phyloP scores from a whole-genome alignment of 2,329 filamentous ascomycete species.

The Furcasterigmium furcatum region DNA sequence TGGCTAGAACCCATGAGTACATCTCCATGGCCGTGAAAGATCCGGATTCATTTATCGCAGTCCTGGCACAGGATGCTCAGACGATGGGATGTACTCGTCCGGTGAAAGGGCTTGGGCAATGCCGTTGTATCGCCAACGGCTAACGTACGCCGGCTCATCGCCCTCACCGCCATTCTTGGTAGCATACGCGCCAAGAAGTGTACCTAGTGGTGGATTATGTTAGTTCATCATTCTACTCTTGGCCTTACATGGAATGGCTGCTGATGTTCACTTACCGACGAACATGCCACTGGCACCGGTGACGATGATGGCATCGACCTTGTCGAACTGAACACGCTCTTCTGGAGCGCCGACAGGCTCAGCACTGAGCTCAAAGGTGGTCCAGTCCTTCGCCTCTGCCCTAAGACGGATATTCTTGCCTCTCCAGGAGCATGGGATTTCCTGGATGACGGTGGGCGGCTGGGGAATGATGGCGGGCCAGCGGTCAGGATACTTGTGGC shows the following conservation, averaged over 20 bases:
- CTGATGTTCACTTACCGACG: not conserved
- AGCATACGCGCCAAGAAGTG: constrained; percentile 47
- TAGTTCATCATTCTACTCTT: constrained; percentile 10
- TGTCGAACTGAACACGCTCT: constrained; percentile 12
- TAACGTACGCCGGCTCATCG: constrained; percentile 41
- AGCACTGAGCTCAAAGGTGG: constrained; percentile 36
- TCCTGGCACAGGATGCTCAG: not conserved
- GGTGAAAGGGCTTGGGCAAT: constrained; percentile 1
- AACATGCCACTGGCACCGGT: constrained; percentile 12
- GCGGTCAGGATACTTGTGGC: constrained; percentile 1
- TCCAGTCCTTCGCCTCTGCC: constrained; percentile 39
- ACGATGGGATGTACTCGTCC: not conserved
- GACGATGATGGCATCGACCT: constrained; percentile 4
- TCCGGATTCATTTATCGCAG: not conserved
- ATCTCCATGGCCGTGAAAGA: too few species aligned
- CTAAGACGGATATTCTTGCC: constrained; percentile 40
- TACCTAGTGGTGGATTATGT: constrained; percentile 27
- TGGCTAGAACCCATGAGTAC: too few species aligned
- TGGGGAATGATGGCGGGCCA: constrained; percentile 1
- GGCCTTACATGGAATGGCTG: too few species aligned
- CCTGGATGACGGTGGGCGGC: not conserved
- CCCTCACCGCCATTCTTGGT: constrained; percentile 47
- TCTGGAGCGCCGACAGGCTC: constrained; percentile 28
- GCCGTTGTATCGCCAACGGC: constrained; percentile 39
- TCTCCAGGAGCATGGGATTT: constrained; percentile 1